Percentiles rank a stretch among this genome's conserved stretches.
Evolutionary conservation across 345 rosid genomes (phyloP).

Genomic region (Carallia pectinifolia): DNA sequence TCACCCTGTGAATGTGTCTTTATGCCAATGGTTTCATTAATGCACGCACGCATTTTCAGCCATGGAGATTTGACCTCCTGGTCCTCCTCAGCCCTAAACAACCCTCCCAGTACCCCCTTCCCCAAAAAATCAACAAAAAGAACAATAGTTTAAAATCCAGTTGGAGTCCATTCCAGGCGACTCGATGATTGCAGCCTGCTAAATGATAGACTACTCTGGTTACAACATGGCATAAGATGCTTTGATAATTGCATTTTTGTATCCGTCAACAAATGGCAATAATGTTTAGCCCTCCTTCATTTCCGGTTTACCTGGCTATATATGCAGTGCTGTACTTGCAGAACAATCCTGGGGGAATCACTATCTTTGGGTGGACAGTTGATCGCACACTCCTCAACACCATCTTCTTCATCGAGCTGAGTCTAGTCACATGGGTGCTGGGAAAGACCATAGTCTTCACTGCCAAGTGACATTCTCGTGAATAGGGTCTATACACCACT

Average conservation of each 20-base stretch:
- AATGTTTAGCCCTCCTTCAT: background rate
- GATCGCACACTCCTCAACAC: constrained; percentile 77
- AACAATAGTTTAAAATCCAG: too few relatives aligned
- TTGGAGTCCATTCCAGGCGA: too few relatives aligned
- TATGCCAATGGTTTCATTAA: too few relatives aligned
- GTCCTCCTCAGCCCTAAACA: too few relatives aligned
- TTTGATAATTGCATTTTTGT: background rate
- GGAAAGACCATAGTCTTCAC: constrained; percentile 62
- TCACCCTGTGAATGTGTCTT: too few relatives aligned
- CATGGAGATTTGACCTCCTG: too few relatives aligned
- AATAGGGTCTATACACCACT: background rate
- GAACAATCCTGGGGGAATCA: constrained; percentile 88
- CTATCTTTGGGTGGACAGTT: constrained; percentile 84
- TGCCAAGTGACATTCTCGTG: constrained; percentile 10
- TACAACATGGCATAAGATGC: too few relatives aligned
- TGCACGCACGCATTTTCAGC: too few relatives aligned
- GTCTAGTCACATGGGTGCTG: constrained; percentile 72
- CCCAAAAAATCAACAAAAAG: too few relatives aligned
- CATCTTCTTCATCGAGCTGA: constrained; percentile 79
- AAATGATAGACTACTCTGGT: too few relatives aligned
- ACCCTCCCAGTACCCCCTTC: too few relatives aligned
- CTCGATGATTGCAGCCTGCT: too few relatives aligned
- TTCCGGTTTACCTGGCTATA: background rate
- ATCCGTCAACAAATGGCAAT: background rate
- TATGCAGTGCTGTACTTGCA: constrained; percentile 77